Percentiles rank a stretch among this genome's conserved stretches.
phyloP scores from a whole-genome alignment of 108 stramenopile genomes.

The Stephanodiscus minutulus region DNA sequence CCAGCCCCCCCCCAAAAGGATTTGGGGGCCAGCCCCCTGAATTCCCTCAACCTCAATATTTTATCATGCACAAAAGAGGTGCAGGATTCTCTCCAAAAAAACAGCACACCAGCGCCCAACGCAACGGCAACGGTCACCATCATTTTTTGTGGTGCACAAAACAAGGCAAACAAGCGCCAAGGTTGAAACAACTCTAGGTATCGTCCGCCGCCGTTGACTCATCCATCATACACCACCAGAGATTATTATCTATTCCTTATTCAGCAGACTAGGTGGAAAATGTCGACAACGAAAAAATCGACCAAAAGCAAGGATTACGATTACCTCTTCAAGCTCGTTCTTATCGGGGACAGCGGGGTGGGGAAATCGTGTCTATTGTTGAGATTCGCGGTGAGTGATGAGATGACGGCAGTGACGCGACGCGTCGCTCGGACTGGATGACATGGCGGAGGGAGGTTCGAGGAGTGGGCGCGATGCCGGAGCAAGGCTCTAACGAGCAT shows the following conservation, averaged over 20 bases:
- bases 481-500: too few relatives aligned
- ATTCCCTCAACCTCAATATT: too few relatives aligned
- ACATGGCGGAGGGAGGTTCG: not conserved
- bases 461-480: too few relatives aligned
- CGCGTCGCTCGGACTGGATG: not conserved
- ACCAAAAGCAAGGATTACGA: constrained; percentile 85
- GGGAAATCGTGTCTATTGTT: constrained; percentile 98
- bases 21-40: too few relatives aligned
- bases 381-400: constrained; percentile 90
- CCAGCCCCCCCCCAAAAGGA: too few relatives aligned
- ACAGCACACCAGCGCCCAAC: too few relatives aligned
- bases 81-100: too few relatives aligned
- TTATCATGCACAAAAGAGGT: too few relatives aligned
- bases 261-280: constrained; percentile 6
- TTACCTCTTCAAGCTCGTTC: constrained; percentile 95
- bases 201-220: not conserved
- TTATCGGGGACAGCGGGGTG: constrained; percentile 99
- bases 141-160: too few relatives aligned
- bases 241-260: constrained; percentile 1
- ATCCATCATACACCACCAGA: not conserved
- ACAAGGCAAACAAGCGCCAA: too few relatives aligned
- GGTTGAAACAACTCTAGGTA: too few relatives aligned
- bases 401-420: not conserved
- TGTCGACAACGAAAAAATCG: constrained; percentile 31
- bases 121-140: too few relatives aligned